Evolutionary conservation across 495 filamentous ascomycete species (phyloP), one percentile per base, ranked within the genome.

Genomic region (Clohesyomyces aquaticus): DNA sequence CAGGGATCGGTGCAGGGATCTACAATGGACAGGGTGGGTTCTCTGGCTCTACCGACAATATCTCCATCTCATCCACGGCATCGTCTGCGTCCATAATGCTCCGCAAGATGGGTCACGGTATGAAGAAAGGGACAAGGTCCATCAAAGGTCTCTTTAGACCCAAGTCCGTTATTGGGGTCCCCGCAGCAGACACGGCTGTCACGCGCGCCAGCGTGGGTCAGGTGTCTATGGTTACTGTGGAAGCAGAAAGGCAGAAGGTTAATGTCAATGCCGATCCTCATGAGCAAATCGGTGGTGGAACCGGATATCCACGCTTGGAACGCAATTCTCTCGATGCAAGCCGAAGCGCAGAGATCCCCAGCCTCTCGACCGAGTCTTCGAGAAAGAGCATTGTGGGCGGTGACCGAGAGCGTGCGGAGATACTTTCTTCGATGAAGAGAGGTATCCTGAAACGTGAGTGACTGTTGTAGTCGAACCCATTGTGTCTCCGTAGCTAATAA

Each of bases 51-150:
- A 98, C 92, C 8, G 94, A 99, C 77, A 96, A 98, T 63, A 74
- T 99, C 16, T 98, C 95, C 2, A 91, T 99, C 56, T 97, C 93
- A 3, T 98, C 95, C 12, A 98, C 94, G 18, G 94, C 94, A 27
- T 98, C 95, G 6, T 99, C 94, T 21, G 94, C 94, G 23, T 98
- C 95, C 35, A 88, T 99, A 65, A 99, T 99, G 94, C 93, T 99
- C 71, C 86, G 94, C 27, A 99, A 99, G 80, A 98, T 99, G 95
- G 95, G 94, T 69, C 89, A 91, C 62, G 93, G 95, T 21, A 88
- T 97, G 87, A 99, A 96, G 83, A 93, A 91, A 75, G 87, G 89
- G 18, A 88, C 87, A 22, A 81, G 92, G 29, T 97, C 93, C 9
- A 82, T 99, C 47, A 95, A 96, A 68, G 94, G 94, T 26, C 79